phyloP scores from a whole-genome alignment of 73 alveolate species.

The Paramecium octaurelia region DNA sequence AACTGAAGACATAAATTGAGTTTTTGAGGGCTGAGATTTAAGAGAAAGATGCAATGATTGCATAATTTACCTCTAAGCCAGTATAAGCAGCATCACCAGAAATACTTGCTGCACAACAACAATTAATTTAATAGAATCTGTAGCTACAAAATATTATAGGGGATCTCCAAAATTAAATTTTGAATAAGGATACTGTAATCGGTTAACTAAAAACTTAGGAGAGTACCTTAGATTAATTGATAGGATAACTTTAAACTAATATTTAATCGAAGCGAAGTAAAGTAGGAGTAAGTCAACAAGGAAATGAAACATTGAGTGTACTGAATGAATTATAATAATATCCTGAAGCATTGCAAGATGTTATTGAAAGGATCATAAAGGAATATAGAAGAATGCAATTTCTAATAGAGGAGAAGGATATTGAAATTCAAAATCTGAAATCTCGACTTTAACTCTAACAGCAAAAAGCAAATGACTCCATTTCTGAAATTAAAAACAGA shows the following conservation, averaged over 20 bases:
- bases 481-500: background rate
- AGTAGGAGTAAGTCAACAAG: background rate
- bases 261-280: background rate
- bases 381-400: constrained; percentile 9
- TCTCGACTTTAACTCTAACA: background rate
- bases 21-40: background rate
- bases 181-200: background rate
- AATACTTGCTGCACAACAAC: constrained; percentile 7
- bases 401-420: background rate
- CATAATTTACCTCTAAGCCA: background rate
- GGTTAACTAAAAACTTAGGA: background rate
- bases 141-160: background rate
- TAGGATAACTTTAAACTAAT: background rate
- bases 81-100: background rate
- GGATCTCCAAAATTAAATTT: background rate
- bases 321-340: constrained; percentile 10
- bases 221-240: background rate
- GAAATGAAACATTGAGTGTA: background rate
- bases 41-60: constrained; percentile 15
- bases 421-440: background rate
- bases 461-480: background rate
- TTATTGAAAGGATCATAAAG: background rate
- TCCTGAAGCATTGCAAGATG: constrained; percentile 3
- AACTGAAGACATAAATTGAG: background rate
- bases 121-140: background rate